Evolutionary conservation across 164 flowering plant species (phyloP).

Genomic region (Chimonanthus praecox): DNA sequence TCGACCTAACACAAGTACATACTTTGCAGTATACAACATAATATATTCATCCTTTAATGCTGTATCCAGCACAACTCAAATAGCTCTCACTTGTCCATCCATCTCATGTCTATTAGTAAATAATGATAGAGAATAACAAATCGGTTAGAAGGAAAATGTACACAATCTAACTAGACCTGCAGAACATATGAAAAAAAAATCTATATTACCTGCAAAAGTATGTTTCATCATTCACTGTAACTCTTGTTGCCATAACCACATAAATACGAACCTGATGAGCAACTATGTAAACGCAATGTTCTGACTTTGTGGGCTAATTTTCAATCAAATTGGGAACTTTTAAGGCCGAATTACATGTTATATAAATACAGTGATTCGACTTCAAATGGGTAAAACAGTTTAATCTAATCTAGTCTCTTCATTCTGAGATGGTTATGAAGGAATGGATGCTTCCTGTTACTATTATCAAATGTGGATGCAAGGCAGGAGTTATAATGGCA

Average conservation of each 20-base stretch:
- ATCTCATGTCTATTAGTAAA: constrained; percentile 70
- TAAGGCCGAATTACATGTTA: neutral
- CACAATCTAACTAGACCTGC: neutral
- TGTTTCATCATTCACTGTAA: constrained; percentile 96
- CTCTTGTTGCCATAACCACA: constrained; percentile 42
- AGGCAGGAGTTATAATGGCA: neutral
- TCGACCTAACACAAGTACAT: neutral
- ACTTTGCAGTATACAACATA: constrained; percentile 99
- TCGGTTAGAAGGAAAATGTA: neutral
- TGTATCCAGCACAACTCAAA: constrained; percentile 86
- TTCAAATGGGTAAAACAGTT: neutral
- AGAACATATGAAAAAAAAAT: neutral
- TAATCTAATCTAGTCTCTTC: neutral
- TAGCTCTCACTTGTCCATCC: constrained; percentile 97
- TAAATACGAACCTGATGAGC: neutral
- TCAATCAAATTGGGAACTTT: too few species aligned
- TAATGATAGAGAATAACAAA: constrained; percentile 4
- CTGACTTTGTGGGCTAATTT: neutral
- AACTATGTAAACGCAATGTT: too few species aligned
- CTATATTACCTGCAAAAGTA: constrained; percentile 72
- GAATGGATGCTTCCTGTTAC: neutral
- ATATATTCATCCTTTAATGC: constrained; percentile 87
- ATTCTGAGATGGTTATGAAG: neutral
- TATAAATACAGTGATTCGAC: too few species aligned
- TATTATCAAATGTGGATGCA: neutral